Evolutionary conservation across 2,329 filamentous ascomycete species (phyloP), one percentile per base, ranked within the genome.

Genomic region (Acephala macrosclerotiorum): DNA sequence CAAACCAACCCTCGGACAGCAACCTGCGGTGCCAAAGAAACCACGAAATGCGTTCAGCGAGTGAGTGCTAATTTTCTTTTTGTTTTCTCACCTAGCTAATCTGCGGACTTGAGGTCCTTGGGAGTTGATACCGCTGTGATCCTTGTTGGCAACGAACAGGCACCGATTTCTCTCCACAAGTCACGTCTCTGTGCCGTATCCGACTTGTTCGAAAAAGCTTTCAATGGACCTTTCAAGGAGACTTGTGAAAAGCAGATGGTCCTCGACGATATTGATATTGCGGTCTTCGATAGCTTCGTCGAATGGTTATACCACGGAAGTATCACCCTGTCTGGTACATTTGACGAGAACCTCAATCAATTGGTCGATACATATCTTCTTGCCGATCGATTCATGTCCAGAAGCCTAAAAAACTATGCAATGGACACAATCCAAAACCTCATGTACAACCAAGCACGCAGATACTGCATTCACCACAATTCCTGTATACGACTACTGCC

Each of bases 401-500:
- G 22, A 26, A 35, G 33, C 9, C n/a, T 59, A 33, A 63, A 59
- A 45, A 63, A 63, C 56, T 58, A 53, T 25, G 40, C 56, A n/a
- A 59, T 63, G 55, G 61, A 63, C 33, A 40, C 40, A 22, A 38
- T 63, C 40, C 61, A 63, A 59, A 42, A 63, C 42, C 7, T 35
- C 35, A 63, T 63, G 61, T 63, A 63, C 42, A 18, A 22, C 22
- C 2, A n/a, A 1, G 29, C 40, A 16, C 61, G 9, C 25, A 16
- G 20, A 58, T 6, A 35, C 18, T 12, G n/a, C 18, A 29, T 42
- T 29, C 9, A 40, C 38, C 45, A 35, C 22, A 20, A 29, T 40
- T 20, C 47, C 61, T 2, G 49, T 22, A 51, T 58, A 33, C 8
- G n/a, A 49, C 9, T 49, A 11, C n/a, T 29, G 11, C 12, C 49